Base-by-base conservation (phyloP, 352 stramenopile species). In the Elongisporangium prolatum region DNA sequence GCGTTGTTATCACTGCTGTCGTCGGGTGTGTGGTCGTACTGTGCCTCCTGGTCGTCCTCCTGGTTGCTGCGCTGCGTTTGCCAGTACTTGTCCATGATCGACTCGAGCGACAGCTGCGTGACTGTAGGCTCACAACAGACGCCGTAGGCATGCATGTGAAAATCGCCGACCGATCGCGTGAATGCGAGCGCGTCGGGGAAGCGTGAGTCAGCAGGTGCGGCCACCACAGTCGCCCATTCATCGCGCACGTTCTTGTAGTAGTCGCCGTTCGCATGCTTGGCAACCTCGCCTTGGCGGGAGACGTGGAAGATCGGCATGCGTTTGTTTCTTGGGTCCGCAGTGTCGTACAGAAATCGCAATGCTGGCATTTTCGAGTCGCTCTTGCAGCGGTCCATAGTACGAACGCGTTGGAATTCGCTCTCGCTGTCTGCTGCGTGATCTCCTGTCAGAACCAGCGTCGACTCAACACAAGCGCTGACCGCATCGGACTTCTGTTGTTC, bases 231-330 rank as follows among this genome's bases (percentile, higher is more conserved):
- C 1, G 88, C 89, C 87, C 87, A 96, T 64, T 97, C 88, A n/a
- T 96, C 80, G 28, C 89, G 77, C n/a, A 97, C 86, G 64, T 96
- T 97, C 68, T 96, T 97, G 64, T 80, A 92, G 67, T 97, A 97
- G 51, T 83, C 75, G 44, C 85, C 84, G 20, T 67, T 58, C 20
- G 49, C 48, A 21, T 80, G 79, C 16, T 61, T 70, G 8, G 57
- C 55, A 13, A 89, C n/a, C 5, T 82, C 64, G 8, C 77, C 74
- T 11, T 64, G 57, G 44, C 44, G 65, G 4, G 48, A 59, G 24
- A 74, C 57, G 14, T 68, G 61, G 55, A 87, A 87, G 10, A 90
- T 67, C 0, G 72, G 59, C 21, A 64, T 51, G 7, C 74, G 71
- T 25, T 65, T 66, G 17, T 60, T 67, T 21, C 75, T 76, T 14